These are phyloP conservation scores for Irpex sp. DNA, from an alignment of 1,284 basidiomycete genomes.

Conservation along the genomic window DNA sequence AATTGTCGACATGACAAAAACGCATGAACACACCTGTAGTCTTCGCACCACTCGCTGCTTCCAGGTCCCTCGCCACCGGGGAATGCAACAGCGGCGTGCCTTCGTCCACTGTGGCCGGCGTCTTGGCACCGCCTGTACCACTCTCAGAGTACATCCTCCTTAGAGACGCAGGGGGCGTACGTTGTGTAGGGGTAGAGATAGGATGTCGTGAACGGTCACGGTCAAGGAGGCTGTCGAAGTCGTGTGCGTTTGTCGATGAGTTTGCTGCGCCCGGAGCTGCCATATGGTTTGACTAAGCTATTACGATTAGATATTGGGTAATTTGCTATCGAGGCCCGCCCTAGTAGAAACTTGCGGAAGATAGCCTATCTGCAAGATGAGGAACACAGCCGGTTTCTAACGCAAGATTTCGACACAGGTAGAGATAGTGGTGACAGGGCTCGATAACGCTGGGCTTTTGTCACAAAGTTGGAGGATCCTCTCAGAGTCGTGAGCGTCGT, in stretches of 20 bases:
- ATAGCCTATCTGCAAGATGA: no score
- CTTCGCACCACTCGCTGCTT: slow-evolving; percentile 7
- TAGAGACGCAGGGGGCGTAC: slow-evolving; percentile 16
- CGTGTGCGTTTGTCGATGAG: background rate
- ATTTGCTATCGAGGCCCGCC: background rate
- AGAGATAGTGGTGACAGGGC: no score
- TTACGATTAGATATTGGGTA: background rate
- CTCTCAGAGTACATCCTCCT: slow-evolving; percentile 12
- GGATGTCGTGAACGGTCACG: background rate
- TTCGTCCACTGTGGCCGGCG: slow-evolving; percentile 18
- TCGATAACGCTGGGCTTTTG: no score
- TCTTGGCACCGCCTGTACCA: slow-evolving; percentile 15
- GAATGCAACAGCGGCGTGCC: slow-evolving; percentile 16
- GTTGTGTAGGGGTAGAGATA: background rate
- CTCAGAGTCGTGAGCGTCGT: no score
- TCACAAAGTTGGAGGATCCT: no score
- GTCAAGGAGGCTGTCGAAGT: background rate
- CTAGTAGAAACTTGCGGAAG: no score
- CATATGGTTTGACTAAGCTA: background rate
- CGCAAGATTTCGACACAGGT: no score
- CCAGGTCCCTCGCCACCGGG: slow-evolving; percentile 10
- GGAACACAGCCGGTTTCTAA: no score
- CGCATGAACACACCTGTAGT: background rate
- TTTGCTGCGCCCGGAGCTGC: background rate
- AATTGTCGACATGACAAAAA: no score